Conservation (phyloP, 2,329 filamentous ascomycete genomes). For the Aspergillus sp. region DNA sequence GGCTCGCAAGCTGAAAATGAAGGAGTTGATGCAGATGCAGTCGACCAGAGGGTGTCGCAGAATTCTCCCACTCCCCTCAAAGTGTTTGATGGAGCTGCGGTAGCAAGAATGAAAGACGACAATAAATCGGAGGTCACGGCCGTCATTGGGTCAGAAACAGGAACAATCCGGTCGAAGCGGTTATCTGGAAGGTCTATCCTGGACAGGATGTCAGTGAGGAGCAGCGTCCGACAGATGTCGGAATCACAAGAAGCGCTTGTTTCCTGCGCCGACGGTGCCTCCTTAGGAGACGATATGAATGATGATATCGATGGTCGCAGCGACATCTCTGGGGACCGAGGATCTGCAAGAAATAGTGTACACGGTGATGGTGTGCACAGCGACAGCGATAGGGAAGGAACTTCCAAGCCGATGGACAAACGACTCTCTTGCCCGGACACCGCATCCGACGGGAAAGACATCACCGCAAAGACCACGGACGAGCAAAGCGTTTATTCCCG, state of each 20-base stretch:
- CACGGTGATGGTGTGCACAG: neutral
- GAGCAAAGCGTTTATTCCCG: conserved; percentile 5
- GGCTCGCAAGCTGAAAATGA: conserved; percentile 4
- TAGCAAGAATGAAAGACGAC: conserved; percentile 41
- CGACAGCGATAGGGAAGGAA: neutral
- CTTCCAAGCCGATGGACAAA: neutral
- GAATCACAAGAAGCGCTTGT: conserved; percentile 39
- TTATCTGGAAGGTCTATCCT: conserved; percentile 28
- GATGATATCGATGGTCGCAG: conserved; percentile 17
- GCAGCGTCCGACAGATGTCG: conserved; percentile 12
- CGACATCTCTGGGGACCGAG: conserved; percentile 5
- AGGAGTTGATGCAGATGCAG: neutral
- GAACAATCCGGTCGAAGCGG: conserved; percentile 28
- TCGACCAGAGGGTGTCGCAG: neutral
- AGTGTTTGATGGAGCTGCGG: conserved; percentile 17
- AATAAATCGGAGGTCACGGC: conserved; percentile 68
- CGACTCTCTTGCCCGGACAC: neutral
- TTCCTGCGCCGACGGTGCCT: conserved; percentile 14
- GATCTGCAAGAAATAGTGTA: neutral
- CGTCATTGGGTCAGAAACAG: conserved; percentile 36
- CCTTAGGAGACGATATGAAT: conserved; percentile 25
- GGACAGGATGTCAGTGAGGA: conserved; percentile 25
- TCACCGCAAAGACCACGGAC: neutral
- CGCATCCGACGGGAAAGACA: neutral
- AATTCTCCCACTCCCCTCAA: conserved; percentile 12